phyloP scores from a whole-genome alignment of 163 green algal species.

The Scenedesmus sp. region DNA sequence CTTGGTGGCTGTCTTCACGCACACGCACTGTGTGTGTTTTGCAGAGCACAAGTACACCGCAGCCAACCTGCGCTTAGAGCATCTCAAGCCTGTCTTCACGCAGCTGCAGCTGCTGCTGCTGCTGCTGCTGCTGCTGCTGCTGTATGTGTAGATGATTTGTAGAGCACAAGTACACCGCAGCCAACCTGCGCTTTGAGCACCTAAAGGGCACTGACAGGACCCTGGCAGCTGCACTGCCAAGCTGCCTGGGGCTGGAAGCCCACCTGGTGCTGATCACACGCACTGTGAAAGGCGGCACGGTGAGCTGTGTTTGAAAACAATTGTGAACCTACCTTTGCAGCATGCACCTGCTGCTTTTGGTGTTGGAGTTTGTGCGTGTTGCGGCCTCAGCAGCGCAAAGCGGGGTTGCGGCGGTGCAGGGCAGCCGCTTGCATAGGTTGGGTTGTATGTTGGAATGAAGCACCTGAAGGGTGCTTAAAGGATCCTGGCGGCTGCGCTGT shows the following conservation, averaged over 20 bases:
- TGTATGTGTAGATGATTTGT: too few species aligned
- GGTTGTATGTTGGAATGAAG: too few species aligned
- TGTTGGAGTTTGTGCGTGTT: too few species aligned
- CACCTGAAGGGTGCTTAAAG: too few species aligned
- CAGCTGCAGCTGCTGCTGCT: background rate
- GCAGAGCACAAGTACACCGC: background rate
- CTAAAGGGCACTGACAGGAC: constrained; percentile 45
- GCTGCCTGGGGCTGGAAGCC: constrained; percentile 29
- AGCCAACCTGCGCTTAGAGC: background rate
- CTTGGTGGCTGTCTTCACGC: too few species aligned
- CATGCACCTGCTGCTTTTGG: too few species aligned
- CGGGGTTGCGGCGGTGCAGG: too few species aligned
- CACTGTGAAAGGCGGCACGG: background rate
- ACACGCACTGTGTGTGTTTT: background rate
- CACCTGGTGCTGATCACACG: constrained; percentile 39
- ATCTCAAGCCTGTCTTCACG: background rate
- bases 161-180: constrained; percentile 49
- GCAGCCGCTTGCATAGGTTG: too few species aligned
- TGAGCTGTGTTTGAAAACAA: too few species aligned
- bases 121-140: background rate
- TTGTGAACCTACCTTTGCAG: too few species aligned
- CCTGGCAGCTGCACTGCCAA: constrained; percentile 1
- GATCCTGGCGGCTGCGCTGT: too few species aligned
- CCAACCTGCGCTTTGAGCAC: constrained; percentile 34
- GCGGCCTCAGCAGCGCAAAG: too few species aligned